Percentiles rank a stretch among this genome's conserved stretches.
These are phyloP conservation scores for Cylindrotheca closterium DNA, from an alignment of 108 stramenopile species.

Conservation along the genomic window DNA sequence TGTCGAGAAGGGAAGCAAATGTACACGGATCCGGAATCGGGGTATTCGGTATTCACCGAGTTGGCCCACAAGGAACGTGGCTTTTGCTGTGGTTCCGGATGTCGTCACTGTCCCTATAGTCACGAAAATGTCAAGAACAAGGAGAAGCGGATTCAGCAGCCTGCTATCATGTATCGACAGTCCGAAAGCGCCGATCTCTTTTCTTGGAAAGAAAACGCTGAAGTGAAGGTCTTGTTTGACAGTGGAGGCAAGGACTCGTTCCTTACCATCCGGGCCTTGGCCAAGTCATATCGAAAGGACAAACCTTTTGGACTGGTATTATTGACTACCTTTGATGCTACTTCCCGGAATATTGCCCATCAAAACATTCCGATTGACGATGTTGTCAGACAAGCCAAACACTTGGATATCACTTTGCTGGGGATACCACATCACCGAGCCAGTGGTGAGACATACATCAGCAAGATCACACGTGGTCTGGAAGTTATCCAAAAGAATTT, in stretches of 20 bases:
- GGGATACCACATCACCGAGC: conserved; percentile 77
- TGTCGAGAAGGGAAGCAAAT: conserved; percentile 39
- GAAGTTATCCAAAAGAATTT: conserved; percentile 33
- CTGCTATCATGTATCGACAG: conserved; percentile 64
- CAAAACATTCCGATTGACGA: conserved; percentile 78
- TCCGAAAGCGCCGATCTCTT: conserved; percentile 9
- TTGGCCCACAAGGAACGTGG: conserved; percentile 81
- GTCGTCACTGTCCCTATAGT: conserved; percentile 91
- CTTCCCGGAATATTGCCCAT: conserved; percentile 77
- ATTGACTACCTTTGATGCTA: conserved; percentile 88
- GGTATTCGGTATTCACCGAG: conserved; percentile 88
- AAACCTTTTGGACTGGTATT: conserved; percentile 63
- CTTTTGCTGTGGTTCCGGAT: conserved; percentile 90
- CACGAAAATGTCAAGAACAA: conserved; percentile 81
- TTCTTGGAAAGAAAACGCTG: conserved; percentile 7
- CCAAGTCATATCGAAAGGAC: conserved; percentile 21
- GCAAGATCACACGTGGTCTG: conserved; percentile 58
- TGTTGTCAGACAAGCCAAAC: conserved; percentile 71
- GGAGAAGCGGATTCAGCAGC: conserved; percentile 59
- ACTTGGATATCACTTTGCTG: conserved; percentile 69
- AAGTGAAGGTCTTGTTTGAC: conserved; percentile 80
- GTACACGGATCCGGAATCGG: conserved; percentile 86
- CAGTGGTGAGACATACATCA: conserved; percentile 64
- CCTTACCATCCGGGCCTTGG: conserved; percentile 77
- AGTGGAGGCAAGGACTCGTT: conserved; percentile 93